Evolutionary conservation across 108 stramenopile species (phyloP).

Genomic region (Fistulifera solaris): DNA sequence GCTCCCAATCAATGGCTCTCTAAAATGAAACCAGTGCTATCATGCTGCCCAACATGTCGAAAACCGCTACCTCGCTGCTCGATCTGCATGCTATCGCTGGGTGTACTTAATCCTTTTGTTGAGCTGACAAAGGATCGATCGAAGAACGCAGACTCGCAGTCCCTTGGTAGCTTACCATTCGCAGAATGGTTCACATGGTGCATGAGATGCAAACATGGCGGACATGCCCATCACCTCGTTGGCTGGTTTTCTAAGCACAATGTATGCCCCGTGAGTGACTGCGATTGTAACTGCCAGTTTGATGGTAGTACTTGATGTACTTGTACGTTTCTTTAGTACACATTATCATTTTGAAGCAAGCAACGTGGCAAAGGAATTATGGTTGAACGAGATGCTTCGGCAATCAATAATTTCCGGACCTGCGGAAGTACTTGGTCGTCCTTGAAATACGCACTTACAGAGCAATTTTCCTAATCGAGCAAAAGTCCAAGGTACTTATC

Average conservation of each 20-base stretch:
- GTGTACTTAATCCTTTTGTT: constrained; percentile 80
- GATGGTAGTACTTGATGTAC: constrained; percentile 34
- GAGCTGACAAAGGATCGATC: constrained; percentile 58
- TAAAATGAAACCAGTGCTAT: constrained; percentile 64
- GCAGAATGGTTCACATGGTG: constrained; percentile 91
- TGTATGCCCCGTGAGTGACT: constrained; percentile 79
- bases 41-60: constrained; percentile 83
- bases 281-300: constrained; percentile 81
- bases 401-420: too few species aligned
- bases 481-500: too few species aligned
- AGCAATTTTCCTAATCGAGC: too few species aligned
- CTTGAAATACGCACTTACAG: too few species aligned
- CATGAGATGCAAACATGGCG: constrained; percentile 79
- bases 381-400: too few species aligned
- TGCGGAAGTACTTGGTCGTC: too few species aligned
- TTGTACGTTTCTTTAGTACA: too few species aligned
- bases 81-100: constrained; percentile 75
- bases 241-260: constrained; percentile 82
- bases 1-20: constrained; percentile 75
- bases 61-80: constrained; percentile 82
- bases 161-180: constrained; percentile 57
- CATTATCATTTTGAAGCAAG: too few species aligned
- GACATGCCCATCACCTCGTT: constrained; percentile 75
- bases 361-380: too few species aligned
- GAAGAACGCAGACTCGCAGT: constrained; percentile 35